Conservation (phyloP, 2,329 filamentous ascomycete genomes). For the Cadophora malorum region DNA sequence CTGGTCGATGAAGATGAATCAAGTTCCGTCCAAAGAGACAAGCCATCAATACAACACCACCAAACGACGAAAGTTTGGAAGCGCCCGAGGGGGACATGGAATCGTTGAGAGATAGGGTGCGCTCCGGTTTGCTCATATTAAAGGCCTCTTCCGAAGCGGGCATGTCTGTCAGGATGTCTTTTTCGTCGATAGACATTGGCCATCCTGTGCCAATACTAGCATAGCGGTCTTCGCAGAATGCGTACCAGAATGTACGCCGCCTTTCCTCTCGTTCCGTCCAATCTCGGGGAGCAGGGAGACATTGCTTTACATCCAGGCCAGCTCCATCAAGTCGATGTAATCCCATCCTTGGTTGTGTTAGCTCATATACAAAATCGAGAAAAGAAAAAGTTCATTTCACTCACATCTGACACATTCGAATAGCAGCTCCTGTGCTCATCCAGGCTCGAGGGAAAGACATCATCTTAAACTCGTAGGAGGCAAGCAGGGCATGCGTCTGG, state of each 20-base stretch:
- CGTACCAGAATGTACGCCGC: conserved; percentile 92
- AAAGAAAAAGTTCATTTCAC: conserved; percentile 51
- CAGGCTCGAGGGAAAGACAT: conserved; percentile 97
- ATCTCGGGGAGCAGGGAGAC: conserved; percentile 82
- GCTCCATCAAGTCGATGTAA: conserved; percentile 84
- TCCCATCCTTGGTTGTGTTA: conserved; percentile 79
- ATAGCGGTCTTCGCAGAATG: conserved; percentile 89
- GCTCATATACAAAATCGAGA: conserved; percentile 44
- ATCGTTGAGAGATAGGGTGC: conserved; percentile 72
- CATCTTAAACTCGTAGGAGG: conserved; percentile 92
- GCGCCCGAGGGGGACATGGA: conserved; percentile 75
- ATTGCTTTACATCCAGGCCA: conserved; percentile 91
- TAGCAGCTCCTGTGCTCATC: conserved; percentile 85
- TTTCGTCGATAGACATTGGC: conserved; percentile 94
- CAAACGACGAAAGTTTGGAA: conserved; percentile 76
- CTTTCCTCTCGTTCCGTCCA: conserved; percentile 95
- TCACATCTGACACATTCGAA: conserved; percentile 84
- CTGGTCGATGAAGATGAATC: conserved; percentile 86
- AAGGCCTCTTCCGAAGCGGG: conserved; percentile 87
- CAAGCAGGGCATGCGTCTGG: conserved; percentile 82
- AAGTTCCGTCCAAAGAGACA: conserved; percentile 90
- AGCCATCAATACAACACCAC: conserved; percentile 83
- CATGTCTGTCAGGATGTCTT: conserved; percentile 86
- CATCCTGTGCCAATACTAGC: conserved; percentile 96
- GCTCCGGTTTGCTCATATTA: conserved; percentile 76